phyloP scores from a whole-genome alignment of 352 stramenopile genomes.

The Phytophthora pinifolia region DNA sequence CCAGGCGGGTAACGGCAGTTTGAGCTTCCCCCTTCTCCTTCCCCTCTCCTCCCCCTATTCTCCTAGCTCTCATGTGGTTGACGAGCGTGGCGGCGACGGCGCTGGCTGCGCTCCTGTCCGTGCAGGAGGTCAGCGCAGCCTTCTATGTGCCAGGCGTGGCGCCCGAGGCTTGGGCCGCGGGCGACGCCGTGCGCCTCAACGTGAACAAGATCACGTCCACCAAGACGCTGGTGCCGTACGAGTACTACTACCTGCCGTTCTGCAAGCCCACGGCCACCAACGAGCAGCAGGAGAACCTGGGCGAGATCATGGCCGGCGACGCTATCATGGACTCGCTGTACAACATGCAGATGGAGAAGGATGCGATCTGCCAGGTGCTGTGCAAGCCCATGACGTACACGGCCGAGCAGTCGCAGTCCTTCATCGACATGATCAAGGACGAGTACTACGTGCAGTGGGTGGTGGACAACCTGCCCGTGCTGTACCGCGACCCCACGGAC shows the following conservation, averaged over 20 bases:
- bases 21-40: constrained; percentile 1
- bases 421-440: constrained; percentile 93
- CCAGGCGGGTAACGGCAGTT: constrained; percentile 16
- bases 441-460: constrained; percentile 96
- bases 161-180: constrained; percentile 78
- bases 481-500: constrained; percentile 81
- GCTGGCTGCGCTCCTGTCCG: constrained; percentile 23
- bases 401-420: constrained; percentile 71
- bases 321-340: constrained; percentile 92
- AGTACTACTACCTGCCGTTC: constrained; percentile 98
- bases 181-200: constrained; percentile 90
- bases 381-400: constrained; percentile 89
- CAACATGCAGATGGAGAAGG: constrained; percentile 88
- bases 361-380: constrained; percentile 87
- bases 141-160: constrained; percentile 89
- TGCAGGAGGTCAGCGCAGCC: constrained; percentile 39
- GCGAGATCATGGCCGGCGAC: constrained; percentile 92
- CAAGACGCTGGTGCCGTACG: constrained; percentile 98
- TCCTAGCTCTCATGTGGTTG: constrained; percentile 30
- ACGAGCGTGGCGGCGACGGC: constrained; percentile 32
- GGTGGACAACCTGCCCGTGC: constrained; percentile 91
- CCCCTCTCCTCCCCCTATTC: constrained; percentile 1
- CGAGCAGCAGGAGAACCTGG: constrained; percentile 90
- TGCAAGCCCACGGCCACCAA: constrained; percentile 85
- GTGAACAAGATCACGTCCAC: constrained; percentile 98